These are phyloP conservation scores for Ilex asprella DNA, from an alignment of 257 asterid species.

Conservation along the genomic window DNA sequence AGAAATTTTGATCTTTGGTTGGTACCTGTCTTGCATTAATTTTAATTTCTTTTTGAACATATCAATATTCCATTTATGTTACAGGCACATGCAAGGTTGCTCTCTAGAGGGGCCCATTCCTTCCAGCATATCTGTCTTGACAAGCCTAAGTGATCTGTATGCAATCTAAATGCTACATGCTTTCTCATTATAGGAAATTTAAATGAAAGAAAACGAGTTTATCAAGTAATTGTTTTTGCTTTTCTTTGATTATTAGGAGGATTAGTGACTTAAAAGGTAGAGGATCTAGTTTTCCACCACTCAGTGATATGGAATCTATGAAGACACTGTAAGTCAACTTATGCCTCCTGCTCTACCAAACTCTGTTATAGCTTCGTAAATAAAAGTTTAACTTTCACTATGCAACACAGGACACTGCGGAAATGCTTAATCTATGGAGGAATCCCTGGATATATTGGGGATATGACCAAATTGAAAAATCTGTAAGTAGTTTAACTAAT, in stretches of 20 bases:
- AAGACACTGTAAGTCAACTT: constrained; percentile 58
- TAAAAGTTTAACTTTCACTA: constrained; percentile 8
- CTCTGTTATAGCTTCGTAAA: constrained; percentile 7
- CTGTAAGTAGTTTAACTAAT: constrained; percentile 40
- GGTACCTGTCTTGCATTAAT: too few species aligned
- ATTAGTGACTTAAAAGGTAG: constrained; percentile 70
- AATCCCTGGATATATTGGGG: constrained; percentile 57
- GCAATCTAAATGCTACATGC: constrained; percentile 13
- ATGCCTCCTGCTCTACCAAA: constrained; percentile 2
- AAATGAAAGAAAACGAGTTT: background rate
- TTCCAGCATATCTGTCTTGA: constrained; percentile 56
- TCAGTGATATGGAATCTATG: constrained; percentile 41
- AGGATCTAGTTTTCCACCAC: constrained; percentile 57
- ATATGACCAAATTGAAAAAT: constrained; percentile 55
- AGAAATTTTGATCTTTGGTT: too few species aligned
- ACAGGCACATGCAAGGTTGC: constrained; percentile 93
- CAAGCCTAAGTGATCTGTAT: constrained; percentile 67
- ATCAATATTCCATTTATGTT: constrained; percentile 7
- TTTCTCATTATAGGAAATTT: background rate
- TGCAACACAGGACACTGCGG: constrained; percentile 45
- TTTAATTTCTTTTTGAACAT: too few species aligned
- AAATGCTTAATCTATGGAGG: constrained; percentile 59
- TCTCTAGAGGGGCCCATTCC: constrained; percentile 90
- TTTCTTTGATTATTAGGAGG: constrained; percentile 55
- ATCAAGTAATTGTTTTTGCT: constrained; percentile 6